Percentiles rank a stretch among this genome's conserved stretches.
phyloP scores from a whole-genome alignment of 805 yeast species.

The Candida ascalaphidarum region DNA sequence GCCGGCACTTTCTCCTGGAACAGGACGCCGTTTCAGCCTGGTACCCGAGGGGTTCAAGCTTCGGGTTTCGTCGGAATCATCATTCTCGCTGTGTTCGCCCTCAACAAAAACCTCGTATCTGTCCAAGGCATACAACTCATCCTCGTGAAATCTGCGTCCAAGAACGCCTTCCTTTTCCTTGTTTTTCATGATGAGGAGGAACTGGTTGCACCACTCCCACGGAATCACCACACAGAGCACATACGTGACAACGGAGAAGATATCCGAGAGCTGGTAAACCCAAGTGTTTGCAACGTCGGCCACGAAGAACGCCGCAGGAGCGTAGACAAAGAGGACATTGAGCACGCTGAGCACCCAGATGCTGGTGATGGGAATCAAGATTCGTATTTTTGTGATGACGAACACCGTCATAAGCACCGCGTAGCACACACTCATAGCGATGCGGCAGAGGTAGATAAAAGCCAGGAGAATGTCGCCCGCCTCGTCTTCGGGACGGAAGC shows the following conservation, averaged over 20 bases:
- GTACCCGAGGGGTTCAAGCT: not conserved
- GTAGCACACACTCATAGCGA: constrained; percentile 62
- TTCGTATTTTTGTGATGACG: constrained; percentile 41
- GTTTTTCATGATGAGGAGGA: constrained; percentile 45
- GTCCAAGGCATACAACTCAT: constrained; percentile 41
- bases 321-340: constrained; percentile 45
- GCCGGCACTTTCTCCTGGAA: no score
- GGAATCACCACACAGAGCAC: constrained; percentile 64
- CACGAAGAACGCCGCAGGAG: constrained; percentile 63
- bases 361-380: constrained; percentile 37
- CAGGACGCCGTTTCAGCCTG: not conserved
- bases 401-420: constrained; percentile 55
- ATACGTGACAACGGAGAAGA: constrained; percentile 66
- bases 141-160: constrained; percentile 70
- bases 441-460: constrained; percentile 63
- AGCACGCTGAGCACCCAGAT: constrained; percentile 50
- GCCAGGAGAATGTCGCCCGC: constrained; percentile 58
- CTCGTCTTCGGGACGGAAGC: constrained; percentile 28
- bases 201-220: constrained; percentile 81
- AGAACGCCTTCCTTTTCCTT: constrained; percentile 64
- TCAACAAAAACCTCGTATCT: constrained; percentile 31
- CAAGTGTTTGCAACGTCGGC: constrained; percentile 71
- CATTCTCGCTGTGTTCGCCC: constrained; percentile 7
- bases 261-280: constrained; percentile 66
- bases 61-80: not conserved